Percentiles rank a stretch among this genome's conserved stretches.
These are phyloP conservation scores for Monilinia vaccinii-corymbosi DNA, from an alignment of 2,329 filamentous ascomycete genomes.

Conservation along the genomic window DNA sequence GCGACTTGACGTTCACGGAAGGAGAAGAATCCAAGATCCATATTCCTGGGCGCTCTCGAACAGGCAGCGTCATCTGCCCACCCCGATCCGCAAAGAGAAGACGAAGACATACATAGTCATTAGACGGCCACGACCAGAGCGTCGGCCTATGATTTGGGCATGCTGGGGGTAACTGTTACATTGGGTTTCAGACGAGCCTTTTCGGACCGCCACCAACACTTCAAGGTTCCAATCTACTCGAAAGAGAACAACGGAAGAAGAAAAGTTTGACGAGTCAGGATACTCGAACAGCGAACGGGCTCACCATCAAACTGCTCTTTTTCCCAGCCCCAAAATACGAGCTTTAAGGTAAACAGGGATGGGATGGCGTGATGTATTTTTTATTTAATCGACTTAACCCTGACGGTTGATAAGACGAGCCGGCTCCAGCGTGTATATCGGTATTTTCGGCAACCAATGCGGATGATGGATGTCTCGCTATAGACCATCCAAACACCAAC, in stretches of 20 bases:
- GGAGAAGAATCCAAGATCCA: slow-evolving; percentile 26
- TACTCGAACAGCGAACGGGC: background rate
- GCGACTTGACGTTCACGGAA: slow-evolving; percentile 66
- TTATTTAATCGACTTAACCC: background rate
- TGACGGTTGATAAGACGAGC: background rate
- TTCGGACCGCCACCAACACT: background rate
- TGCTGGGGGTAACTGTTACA: slow-evolving; percentile 3
- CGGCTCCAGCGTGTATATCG: background rate
- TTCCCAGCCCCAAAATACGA: background rate
- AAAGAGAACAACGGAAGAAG: background rate
- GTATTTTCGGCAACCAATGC: background rate
- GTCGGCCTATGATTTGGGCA: slow-evolving; percentile 1
- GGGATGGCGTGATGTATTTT: slow-evolving; percentile 1
- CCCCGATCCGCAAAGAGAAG: slow-evolving; percentile 3
- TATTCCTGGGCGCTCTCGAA: background rate
- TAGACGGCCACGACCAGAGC: slow-evolving; percentile 4
- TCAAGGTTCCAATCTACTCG: background rate
- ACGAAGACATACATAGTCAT: background rate
- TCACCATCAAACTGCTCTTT: background rate
- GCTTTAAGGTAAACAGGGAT: background rate
- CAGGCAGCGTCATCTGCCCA: slow-evolving; percentile 1
- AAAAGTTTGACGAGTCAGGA: background rate
- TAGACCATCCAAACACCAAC: background rate
- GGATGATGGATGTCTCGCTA: slow-evolving; percentile 4
- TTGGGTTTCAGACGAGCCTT: slow-evolving; percentile 5